Evolutionary conservation across 2,329 filamentous ascomycete genomes (phyloP).

Genomic region (Colletotrichum agaves): DNA sequence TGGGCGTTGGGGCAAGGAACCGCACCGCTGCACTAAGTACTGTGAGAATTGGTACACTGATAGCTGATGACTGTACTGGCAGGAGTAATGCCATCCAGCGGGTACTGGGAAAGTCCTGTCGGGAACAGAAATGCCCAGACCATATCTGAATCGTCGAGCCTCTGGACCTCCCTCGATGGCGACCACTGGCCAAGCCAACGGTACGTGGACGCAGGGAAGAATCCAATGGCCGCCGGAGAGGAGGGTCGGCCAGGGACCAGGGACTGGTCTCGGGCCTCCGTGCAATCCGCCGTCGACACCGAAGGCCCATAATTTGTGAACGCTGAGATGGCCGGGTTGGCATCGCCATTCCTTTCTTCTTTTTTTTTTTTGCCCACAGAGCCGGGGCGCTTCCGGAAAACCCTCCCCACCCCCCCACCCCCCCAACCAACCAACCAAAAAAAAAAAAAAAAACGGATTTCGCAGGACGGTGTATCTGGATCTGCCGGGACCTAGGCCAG

Average conservation of each 20-base stretch:
- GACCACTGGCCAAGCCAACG: constrained; percentile 1
- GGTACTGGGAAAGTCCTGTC: background rate
- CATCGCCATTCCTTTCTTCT: too few relatives aligned
- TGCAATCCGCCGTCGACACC: constrained; percentile 22
- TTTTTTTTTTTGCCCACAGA: background rate
- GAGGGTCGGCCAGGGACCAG: constrained; percentile 26
- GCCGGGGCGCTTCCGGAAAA: background rate
- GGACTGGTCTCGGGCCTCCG: constrained; percentile 23
- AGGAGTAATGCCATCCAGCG: background rate
- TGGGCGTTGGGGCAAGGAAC: constrained; percentile 22
- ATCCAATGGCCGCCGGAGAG: background rate
- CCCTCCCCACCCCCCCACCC: too few relatives aligned
- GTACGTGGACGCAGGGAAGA: constrained; percentile 7
- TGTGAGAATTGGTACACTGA: background rate
- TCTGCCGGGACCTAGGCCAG: background rate
- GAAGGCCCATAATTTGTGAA: constrained; percentile 19
- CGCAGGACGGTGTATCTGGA: background rate
- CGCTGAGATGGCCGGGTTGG: constrained; percentile 15
- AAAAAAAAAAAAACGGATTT: background rate
- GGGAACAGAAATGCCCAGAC: background rate
- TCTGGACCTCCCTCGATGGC: background rate
- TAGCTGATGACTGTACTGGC: constrained; percentile 21
- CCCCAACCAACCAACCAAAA: too few relatives aligned
- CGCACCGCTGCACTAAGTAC: background rate
- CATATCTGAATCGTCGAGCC: constrained; percentile 9